Conservation (phyloP, 495 filamentous ascomycete genomes). For the Clavariopsis aquatica region DNA sequence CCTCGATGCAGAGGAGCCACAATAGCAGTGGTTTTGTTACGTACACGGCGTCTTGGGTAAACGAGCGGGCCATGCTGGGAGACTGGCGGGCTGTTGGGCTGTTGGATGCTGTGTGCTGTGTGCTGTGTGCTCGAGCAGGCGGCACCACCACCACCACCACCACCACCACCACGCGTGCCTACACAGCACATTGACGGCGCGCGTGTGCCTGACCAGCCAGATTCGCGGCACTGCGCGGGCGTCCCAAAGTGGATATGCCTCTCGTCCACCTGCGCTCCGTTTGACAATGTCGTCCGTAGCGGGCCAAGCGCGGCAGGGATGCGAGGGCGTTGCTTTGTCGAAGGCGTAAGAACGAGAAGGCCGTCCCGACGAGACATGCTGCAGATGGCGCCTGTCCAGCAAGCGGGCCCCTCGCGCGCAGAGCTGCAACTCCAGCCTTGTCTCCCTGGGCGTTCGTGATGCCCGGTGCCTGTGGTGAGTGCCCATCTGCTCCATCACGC, state of each 20-base stretch:
- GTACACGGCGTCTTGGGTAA: not conserved
- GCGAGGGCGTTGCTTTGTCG: conserved; percentile 3
- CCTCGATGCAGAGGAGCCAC: not conserved
- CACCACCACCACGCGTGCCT: too few relatives aligned
- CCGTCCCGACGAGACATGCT: not conserved
- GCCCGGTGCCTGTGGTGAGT: not conserved
- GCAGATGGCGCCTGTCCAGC: not conserved
- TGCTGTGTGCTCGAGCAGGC: too few relatives aligned
- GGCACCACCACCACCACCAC: too few relatives aligned
- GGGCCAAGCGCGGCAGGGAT: conserved; percentile 34
- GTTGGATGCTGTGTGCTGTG: too few relatives aligned
- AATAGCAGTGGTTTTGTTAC: not conserved
- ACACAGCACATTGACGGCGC: too few relatives aligned
- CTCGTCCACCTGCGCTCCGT: conserved; percentile 15
- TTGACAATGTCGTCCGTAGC: conserved; percentile 29
- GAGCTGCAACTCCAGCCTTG: too few relatives aligned
- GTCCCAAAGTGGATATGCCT: conserved; percentile 21
- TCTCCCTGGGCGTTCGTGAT: too few relatives aligned
- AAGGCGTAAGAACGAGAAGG: not conserved
- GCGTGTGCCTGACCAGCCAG: too few relatives aligned
- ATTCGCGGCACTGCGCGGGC: conserved; percentile 9
- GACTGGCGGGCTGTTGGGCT: too few relatives aligned
- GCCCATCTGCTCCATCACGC: too few relatives aligned
- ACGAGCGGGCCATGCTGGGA: not conserved
- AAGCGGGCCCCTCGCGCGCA: too few relatives aligned